A percentile compares a stretch with the other conserved stretches of the same genome.
Conservation (phyloP, 306 rosid genomes). For the Gleditsia sinensis region DNA sequence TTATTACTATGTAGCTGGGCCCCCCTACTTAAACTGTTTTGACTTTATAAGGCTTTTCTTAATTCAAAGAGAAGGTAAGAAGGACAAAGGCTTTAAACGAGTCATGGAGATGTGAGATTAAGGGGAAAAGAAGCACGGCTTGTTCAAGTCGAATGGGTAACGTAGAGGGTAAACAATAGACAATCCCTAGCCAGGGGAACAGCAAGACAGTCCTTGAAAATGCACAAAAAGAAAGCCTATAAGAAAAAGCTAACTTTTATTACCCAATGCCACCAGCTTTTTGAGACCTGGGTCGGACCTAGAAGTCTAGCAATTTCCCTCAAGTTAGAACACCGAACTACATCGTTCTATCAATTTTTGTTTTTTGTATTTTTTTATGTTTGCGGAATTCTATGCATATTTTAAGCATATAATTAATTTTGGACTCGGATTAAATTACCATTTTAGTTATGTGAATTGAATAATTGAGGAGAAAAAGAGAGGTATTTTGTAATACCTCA, state of each 20-base stretch:
- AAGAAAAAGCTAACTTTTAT: no score
- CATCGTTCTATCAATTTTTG: no score
- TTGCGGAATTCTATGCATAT: background rate
- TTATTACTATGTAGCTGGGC: no score
- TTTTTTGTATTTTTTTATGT: no score
- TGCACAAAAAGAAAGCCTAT: conserved; percentile 32
- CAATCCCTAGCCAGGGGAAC: background rate
- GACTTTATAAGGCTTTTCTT: no score
- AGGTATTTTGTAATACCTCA: no score
- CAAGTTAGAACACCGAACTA: conserved; percentile 26
- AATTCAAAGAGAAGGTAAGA: background rate
- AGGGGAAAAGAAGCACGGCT: background rate
- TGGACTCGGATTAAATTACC: no score
- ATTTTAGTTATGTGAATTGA: no score
- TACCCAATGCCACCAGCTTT: conserved; percentile 58
- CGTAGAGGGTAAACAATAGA: background rate
- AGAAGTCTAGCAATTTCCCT: conserved; percentile 22
- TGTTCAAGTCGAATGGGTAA: background rate
- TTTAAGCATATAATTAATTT: no score
- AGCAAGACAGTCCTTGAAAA: conserved; percentile 30
- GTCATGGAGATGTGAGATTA: background rate
- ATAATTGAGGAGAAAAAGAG: no score
- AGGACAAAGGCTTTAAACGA: no score
- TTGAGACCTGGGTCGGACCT: conserved; percentile 38
- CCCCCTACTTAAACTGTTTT: no score